Evolutionary conservation across 352 stramenopile genomes (phyloP), one percentile per base, ranked within the genome.

Genomic region (Phytophthora brassicae): DNA sequence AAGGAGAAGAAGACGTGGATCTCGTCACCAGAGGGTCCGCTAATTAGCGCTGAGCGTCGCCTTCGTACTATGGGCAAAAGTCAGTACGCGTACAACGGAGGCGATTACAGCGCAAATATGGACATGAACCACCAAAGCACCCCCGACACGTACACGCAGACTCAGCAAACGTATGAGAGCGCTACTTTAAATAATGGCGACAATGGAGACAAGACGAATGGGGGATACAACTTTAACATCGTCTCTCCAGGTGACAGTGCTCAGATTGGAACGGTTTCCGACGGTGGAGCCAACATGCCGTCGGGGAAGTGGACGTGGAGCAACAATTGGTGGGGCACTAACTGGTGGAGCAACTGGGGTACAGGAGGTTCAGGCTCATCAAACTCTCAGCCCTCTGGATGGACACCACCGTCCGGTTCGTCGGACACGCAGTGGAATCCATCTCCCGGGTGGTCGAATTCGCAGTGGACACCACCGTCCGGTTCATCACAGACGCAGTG

Each of bases 201-300:
- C 26, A 62, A 58, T 13, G 53, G 28, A 56, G 59, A 28, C 26
- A 48, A 46, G 26, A 74, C 62, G 13, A 77, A 80, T 23, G 52
- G 60, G 2, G 53, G 47, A n/a, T 66, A 74, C 57, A 66, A 68
- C 42, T 77, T 81, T 33, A 42, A 36, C 56, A 54, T 47, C 35
- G 41, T 75, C 8, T 72, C 62, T 4, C 57, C 23, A 41, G 26
- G 31, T 44, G 67, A 75, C 47, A 63, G 29, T 5, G 20, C 35
- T 6, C 42, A 66, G 31, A 49, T 72, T 49, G 62, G 26, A 44
- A 44, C 9, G 23, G 50, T 68, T 11, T 55, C 49, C 31, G 50
- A 24, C 6, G 56, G 42, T 4, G 54, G 45, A 55, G 38, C 48
- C 22, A 59, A 49, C 55, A 64, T 28, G 17, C 38, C 22, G 38